These are phyloP conservation scores for Thuidium tamariscinum DNA, from an alignment of 225 moss, liverwort and hornwort species.

Conservation along the genomic window DNA sequence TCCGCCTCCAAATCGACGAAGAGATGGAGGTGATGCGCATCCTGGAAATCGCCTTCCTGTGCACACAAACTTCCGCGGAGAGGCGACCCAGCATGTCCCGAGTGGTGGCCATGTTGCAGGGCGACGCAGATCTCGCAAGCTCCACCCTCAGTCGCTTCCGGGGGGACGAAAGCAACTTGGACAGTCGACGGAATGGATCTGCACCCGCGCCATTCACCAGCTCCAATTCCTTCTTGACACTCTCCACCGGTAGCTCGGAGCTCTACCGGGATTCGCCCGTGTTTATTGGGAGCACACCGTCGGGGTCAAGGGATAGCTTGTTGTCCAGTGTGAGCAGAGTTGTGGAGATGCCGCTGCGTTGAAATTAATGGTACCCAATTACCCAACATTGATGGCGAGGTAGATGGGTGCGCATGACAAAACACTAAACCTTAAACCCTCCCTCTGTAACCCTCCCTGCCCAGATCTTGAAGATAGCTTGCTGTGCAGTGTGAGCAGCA, in stretches of 20 bases:
- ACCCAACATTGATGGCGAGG: not conserved
- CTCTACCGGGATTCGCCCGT: not conserved
- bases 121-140: constrained; percentile 12
- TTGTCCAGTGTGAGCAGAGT: not conserved
- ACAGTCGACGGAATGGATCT: not conserved
- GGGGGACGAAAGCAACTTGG: not conserved
- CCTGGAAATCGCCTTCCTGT: constrained; percentile 32
- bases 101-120: constrained; percentile 41
- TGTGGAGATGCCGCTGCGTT: constrained; percentile 2
- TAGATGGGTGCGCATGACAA: not conserved
- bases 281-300: not conserved
- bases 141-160: not conserved
- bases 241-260: not conserved
- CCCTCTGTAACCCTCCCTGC: not conserved
- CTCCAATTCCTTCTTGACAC: not conserved
- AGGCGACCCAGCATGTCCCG: constrained; percentile 38
- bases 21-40: constrained; percentile 11
- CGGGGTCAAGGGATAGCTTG: constrained; percentile 11
- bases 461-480: not conserved
- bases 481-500: not conserved
- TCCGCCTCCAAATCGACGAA: constrained; percentile 15
- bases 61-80: constrained; percentile 3
- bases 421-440: not conserved
- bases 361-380: not conserved
- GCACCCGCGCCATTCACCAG: not conserved